Percentiles rank a stretch among this genome's conserved stretches.
These are phyloP conservation scores for Populus euphratica DNA, from an alignment of 345 rosid species.

Conservation along the genomic window DNA sequence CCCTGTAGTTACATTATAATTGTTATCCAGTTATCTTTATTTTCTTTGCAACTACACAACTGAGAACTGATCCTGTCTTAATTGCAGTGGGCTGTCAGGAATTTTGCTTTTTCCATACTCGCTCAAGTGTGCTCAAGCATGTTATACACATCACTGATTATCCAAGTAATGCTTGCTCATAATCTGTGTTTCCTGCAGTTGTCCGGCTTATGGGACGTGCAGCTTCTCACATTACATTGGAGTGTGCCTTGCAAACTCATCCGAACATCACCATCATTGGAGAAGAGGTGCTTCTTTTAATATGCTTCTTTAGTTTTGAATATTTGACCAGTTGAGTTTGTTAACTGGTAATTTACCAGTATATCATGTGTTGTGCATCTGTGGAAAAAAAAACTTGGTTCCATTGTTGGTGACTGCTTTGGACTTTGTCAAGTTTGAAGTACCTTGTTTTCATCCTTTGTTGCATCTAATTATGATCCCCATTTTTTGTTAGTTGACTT, in stretches of 20 bases:
- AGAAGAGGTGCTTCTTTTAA: constrained; percentile 64
- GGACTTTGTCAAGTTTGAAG: background rate
- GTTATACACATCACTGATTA: background rate
- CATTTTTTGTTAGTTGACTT: background rate
- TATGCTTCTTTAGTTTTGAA: background rate
- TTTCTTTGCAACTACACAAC: background rate
- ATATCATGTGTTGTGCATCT: background rate
- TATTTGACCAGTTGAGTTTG: background rate
- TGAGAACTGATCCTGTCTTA: background rate
- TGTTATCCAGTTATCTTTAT: background rate
- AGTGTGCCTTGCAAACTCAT: constrained; percentile 97
- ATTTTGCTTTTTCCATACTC: background rate
- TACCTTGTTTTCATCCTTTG: background rate
- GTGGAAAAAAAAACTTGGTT: background rate
- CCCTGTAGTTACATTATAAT: background rate
- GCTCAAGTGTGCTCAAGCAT: background rate
- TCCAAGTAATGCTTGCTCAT: background rate
- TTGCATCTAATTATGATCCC: background rate
- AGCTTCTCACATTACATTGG: constrained; percentile 95
- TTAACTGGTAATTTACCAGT: background rate
- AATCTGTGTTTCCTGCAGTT: constrained; percentile 48
- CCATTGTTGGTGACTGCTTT: background rate
- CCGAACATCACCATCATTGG: constrained; percentile 92
- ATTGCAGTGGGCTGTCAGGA: background rate
- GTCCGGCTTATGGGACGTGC: constrained; percentile 99